Percentiles rank a stretch among this genome's conserved stretches.
phyloP scores from a whole-genome alignment of 2,329 filamentous ascomycete genomes.

The Botrytis porri region DNA sequence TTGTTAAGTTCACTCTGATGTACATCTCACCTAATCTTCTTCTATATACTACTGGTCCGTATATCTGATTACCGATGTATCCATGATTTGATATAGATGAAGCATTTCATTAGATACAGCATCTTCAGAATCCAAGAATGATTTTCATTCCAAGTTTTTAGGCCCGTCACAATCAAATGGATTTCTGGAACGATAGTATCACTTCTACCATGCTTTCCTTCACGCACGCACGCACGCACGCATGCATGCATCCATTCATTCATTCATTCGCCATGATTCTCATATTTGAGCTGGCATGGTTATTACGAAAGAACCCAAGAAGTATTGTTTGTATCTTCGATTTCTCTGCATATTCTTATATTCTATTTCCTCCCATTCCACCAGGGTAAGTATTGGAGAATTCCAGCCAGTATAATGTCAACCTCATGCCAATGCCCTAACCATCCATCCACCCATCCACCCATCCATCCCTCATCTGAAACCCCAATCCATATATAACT shows the following conservation, averaged over 20 bases:
- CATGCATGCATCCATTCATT: neutral
- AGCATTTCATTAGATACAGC: neutral
- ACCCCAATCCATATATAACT: neutral
- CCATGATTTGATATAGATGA: neutral
- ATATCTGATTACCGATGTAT: neutral
- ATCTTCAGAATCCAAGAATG: neutral
- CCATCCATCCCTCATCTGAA: slow-evolving; percentile 1
- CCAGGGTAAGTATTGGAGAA: neutral
- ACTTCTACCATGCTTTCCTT: neutral
- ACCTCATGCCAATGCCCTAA: neutral
- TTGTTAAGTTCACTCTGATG: neutral
- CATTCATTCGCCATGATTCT: neutral
- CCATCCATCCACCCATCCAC: neutral
- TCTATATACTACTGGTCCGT: neutral
- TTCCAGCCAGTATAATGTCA: neutral
- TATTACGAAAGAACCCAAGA: neutral
- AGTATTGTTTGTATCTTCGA: neutral
- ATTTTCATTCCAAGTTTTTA: neutral
- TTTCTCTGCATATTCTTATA: neutral
- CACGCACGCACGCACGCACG: neutral
- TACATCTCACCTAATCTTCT: neutral
- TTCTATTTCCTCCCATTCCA: slow-evolving; percentile 4
- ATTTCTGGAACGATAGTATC: neutral
- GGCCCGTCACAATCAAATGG: neutral
- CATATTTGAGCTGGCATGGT: neutral